These are phyloP conservation scores for Neoboletus magnificus DNA, from an alignment of 768 basidiomycete species.

Conservation along the genomic window DNA sequence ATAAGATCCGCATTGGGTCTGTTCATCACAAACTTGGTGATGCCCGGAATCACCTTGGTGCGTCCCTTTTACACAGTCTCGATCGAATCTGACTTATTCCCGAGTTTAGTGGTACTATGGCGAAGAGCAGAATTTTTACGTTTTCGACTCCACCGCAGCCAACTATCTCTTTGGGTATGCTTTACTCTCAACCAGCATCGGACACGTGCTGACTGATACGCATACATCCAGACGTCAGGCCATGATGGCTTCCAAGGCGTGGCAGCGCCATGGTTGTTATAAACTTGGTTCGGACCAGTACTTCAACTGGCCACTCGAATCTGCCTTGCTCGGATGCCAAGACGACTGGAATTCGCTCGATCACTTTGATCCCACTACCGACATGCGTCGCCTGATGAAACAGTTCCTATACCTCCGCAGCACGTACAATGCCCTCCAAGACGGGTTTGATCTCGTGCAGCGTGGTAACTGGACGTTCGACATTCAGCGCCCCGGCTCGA, in stretches of 20 bases:
- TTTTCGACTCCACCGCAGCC: slow-evolving; percentile 81
- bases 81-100: background rate
- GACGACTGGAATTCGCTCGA: slow-evolving; percentile 93
- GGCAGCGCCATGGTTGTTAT: slow-evolving; percentile 95
- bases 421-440: slow-evolving; percentile 71
- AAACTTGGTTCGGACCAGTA: slow-evolving; percentile 86
- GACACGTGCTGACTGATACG: background rate
- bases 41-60: slow-evolving; percentile 86
- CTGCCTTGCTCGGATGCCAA: slow-evolving; percentile 73
- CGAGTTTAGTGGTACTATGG: slow-evolving; percentile 70
- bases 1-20: slow-evolving; percentile 71
- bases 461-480: slow-evolving; percentile 81
- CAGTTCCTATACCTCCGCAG: slow-evolving; percentile 71
- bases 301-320: slow-evolving; percentile 88
- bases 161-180: slow-evolving; percentile 89
- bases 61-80: slow-evolving; percentile 11
- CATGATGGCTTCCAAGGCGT: slow-evolving; percentile 80
- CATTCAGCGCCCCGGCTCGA: slow-evolving; percentile 83
- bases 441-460: slow-evolving; percentile 82
- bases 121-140: slow-evolving; percentile 88
- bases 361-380: slow-evolving; percentile 89
- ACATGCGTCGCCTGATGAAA: slow-evolving; percentile 67
- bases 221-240: slow-evolving; percentile 70
- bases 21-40: slow-evolving; percentile 74
- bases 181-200: background rate